Percentiles rank a stretch among this genome's conserved stretches.
Conservation (phyloP, 139 green algal genomes). For the Picochlorum sp. region DNA sequence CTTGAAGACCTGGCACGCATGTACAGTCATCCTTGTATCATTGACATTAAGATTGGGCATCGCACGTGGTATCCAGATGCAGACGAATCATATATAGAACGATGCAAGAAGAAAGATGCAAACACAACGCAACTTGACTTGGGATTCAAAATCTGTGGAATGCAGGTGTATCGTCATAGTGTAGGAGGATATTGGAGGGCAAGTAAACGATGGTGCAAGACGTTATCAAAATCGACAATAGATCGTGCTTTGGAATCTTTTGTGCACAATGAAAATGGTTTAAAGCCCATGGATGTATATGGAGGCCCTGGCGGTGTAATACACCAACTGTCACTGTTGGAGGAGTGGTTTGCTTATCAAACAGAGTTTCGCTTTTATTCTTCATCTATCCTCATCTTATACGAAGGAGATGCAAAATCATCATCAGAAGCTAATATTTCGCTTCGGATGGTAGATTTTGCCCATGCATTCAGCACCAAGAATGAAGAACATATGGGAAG, state of each 20-base stretch:
- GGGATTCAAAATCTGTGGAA: constrained; percentile 78
- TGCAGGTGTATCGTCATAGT: constrained; percentile 48
- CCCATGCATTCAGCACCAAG: constrained; percentile 55
- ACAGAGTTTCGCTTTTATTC: constrained; percentile 66
- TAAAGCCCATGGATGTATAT: constrained; percentile 46
- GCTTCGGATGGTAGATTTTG: constrained; percentile 76
- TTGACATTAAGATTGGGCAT: constrained; percentile 63
- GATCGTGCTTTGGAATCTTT: constrained; percentile 55
- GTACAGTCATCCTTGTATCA: constrained; percentile 59
- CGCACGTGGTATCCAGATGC: constrained; percentile 59
- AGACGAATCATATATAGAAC: constrained; percentile 43
- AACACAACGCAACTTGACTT: constrained; percentile 57
- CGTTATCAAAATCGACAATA: constrained; percentile 45
- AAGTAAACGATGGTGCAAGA: constrained; percentile 65
- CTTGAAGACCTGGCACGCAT: constrained; percentile 54
- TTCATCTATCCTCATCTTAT: constrained; percentile 64
- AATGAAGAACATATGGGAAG: neutral
- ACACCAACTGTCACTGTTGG: constrained; percentile 48
- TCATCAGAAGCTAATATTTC: constrained; percentile 17
- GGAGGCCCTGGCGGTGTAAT: constrained; percentile 39
- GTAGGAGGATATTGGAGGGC: constrained; percentile 47
- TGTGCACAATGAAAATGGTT: constrained; percentile 46
- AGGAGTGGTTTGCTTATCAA: constrained; percentile 58
- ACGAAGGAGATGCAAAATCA: constrained; percentile 55
- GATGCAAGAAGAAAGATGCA: constrained; percentile 65